Evolutionary conservation across 352 stramenopile species (phyloP), one percentile per base, ranked within the genome.

Genomic region (Thalassiosira delicatula): DNA sequence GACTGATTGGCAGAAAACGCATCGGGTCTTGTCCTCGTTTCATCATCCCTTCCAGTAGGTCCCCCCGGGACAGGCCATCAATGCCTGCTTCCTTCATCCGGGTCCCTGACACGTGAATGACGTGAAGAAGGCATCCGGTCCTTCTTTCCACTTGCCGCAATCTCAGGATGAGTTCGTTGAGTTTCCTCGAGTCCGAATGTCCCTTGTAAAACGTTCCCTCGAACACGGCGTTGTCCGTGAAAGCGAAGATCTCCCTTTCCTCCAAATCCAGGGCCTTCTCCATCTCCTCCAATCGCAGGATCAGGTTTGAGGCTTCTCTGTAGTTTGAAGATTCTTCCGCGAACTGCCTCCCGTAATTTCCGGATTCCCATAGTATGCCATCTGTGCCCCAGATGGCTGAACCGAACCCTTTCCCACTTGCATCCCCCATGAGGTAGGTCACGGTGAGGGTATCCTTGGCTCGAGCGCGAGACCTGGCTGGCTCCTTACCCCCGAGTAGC

Each of bases 201-300:
- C 80, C 83, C 21, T 67, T 68, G 53, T 81, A 86, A 60, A 79
- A 88, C 3, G 63, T 63, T 9, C 21, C 54, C 40, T 91, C 87
- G 0, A 75, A 54, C 12, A 56, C 79, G 0, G 57, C 62, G 51
- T 92, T 92, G 66, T 92, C 88, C 3, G 85, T 93, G 51, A 91
- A 91, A 0, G 88, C 14, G 56, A 86, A 91, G 0, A 91, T 25
- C 44, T 91, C 83, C 5, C n/a, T 51, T 27, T 79, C 68, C 0
- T 25, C 0, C 4, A 90, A 49, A 0, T 46, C 19, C 19, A 73
- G 70, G 0, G 0, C 40, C 40, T n/a, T 8, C 3, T 69, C 80
- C 42, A 72, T 37, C 0, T 46, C 21, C 71, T 88, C 70, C 2
- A 82, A 2, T 25, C 49, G 46, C 12, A 83, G 59, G 5, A 90